Conservation (phyloP, 2,329 filamentous ascomycete species). For the Septoria petroselini region DNA sequence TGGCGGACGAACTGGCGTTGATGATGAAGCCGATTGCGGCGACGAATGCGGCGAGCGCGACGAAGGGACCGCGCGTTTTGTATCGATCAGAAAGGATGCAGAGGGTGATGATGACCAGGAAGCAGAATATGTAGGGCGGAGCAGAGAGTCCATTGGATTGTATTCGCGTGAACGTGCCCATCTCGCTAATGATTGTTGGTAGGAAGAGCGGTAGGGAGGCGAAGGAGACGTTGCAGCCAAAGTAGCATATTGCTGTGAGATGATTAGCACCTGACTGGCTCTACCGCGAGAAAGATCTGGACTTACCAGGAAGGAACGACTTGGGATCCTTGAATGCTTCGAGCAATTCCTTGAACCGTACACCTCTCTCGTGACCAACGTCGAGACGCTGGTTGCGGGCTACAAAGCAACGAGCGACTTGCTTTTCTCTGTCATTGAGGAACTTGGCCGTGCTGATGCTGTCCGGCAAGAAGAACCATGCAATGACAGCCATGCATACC, state of each 20-base stretch:
- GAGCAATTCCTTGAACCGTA: constrained; percentile 22
- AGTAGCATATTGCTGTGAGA: constrained; percentile 26
- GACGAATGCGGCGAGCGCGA: constrained; percentile 37
- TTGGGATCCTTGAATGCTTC: constrained; percentile 28
- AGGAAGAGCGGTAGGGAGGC: constrained; percentile 48
- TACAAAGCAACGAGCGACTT: constrained; percentile 38
- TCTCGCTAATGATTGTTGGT: constrained; percentile 64
- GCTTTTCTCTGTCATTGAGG: constrained; percentile 43
- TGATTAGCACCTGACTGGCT: too few species aligned
- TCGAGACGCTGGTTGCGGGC: constrained; percentile 24
- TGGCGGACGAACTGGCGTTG: constrained; percentile 38
- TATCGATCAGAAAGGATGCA: constrained; percentile 41
- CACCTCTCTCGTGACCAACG: constrained; percentile 22
- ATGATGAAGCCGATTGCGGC: constrained; percentile 44
- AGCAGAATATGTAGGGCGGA: constrained; percentile 44
- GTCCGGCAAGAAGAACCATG: constrained; percentile 51
- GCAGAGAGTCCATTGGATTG: constrained; percentile 41
- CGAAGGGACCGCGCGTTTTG: constrained; percentile 42
- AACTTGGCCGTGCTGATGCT: constrained; percentile 47
- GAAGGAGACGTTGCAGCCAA: constrained; percentile 57
- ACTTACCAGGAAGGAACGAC: constrained; percentile 13
- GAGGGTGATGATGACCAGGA: constrained; percentile 40
- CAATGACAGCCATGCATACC: constrained; percentile 52
- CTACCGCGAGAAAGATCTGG: too few species aligned
- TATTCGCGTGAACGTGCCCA: constrained; percentile 53